These are phyloP conservation scores for Camellia japonica DNA, from an alignment of 148 eudicot species.

Conservation along the genomic window DNA sequence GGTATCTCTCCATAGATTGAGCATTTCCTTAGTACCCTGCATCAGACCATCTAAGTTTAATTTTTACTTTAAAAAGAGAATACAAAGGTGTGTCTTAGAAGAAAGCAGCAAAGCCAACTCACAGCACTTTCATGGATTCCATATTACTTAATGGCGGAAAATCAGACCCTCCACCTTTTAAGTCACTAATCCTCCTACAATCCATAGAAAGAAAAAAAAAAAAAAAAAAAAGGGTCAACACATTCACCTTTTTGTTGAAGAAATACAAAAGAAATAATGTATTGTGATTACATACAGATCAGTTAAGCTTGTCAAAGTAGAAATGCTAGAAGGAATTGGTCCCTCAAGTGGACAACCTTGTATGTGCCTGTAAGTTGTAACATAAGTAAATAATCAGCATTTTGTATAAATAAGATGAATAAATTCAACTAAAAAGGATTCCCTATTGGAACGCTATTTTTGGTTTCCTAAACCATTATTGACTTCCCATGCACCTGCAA, in stretches of 20 bases:
- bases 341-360: constrained; percentile 60
- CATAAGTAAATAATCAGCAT: not conserved
- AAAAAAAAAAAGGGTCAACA: not conserved
- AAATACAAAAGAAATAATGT: not conserved
- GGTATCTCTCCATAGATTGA: constrained; percentile 48
- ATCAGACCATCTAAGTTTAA: constrained; percentile 3
- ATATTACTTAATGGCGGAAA: constrained; percentile 40
- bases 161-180: constrained; percentile 36
- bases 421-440: not conserved
- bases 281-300: constrained; percentile 42
- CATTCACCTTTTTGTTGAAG: not conserved
- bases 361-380: constrained; percentile 37
- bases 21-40: constrained; percentile 51
- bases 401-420: not conserved
- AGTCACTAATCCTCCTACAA: constrained; percentile 57
- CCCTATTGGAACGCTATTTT: not conserved
- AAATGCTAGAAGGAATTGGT: constrained; percentile 53
- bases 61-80: constrained; percentile 1
- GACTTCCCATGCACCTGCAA: not conserved
- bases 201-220: not conserved
- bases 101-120: constrained; percentile 21
- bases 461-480: not conserved
- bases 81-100: not conserved
- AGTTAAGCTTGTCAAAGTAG: constrained; percentile 42
- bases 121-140: constrained; percentile 46